A percentile compares a stretch with the other conserved stretches of the same genome.
These are phyloP conservation scores for Monosporascus sp. DNA, from an alignment of 2,329 filamentous ascomycete species.

Conservation along the genomic window DNA sequence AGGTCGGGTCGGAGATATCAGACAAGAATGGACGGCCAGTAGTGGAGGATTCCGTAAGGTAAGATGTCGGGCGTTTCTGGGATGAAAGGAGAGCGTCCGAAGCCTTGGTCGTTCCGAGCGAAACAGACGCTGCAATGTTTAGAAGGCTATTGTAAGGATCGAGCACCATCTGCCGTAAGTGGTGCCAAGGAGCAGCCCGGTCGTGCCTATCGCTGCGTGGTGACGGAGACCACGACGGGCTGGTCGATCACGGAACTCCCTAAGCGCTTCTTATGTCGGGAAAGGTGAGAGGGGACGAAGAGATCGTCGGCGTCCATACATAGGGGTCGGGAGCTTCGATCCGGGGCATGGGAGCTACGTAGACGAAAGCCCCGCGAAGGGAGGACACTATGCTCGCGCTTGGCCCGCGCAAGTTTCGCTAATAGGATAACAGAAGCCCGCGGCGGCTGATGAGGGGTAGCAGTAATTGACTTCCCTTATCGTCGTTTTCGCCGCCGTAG, in stretches of 20 bases:
- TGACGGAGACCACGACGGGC: conserved; percentile 5
- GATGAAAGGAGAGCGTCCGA: conserved; percentile 38
- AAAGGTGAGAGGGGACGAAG: conserved; percentile 14
- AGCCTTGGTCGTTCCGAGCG: conserved; percentile 43
- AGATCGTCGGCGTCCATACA: conserved; percentile 24
- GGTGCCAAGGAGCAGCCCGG: conserved; percentile 26
- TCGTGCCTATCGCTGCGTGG: conserved; percentile 5
- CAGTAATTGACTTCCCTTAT: background rate
- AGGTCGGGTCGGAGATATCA: conserved; percentile 1
- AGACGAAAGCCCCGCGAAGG: background rate
- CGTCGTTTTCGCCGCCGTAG: background rate
- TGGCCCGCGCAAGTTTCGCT: conserved; percentile 1
- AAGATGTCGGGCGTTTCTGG: conserved; percentile 30
- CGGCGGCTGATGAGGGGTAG: background rate
- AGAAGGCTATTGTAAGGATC: conserved; percentile 29
- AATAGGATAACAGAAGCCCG: background rate
- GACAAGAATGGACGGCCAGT: conserved; percentile 17
- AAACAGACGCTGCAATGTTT: conserved; percentile 51
- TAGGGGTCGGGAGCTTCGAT: conserved; percentile 18
- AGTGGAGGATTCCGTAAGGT: conserved; percentile 38
- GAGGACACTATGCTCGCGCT: background rate
- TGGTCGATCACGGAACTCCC: conserved; percentile 17
- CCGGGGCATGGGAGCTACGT: conserved; percentile 19
- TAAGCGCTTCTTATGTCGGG: conserved; percentile 24
- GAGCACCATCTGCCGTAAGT: conserved; percentile 67